phyloP scores from a whole-genome alignment of 2,329 filamentous ascomycete genomes.

The Aspergillus puulaauensis region DNA sequence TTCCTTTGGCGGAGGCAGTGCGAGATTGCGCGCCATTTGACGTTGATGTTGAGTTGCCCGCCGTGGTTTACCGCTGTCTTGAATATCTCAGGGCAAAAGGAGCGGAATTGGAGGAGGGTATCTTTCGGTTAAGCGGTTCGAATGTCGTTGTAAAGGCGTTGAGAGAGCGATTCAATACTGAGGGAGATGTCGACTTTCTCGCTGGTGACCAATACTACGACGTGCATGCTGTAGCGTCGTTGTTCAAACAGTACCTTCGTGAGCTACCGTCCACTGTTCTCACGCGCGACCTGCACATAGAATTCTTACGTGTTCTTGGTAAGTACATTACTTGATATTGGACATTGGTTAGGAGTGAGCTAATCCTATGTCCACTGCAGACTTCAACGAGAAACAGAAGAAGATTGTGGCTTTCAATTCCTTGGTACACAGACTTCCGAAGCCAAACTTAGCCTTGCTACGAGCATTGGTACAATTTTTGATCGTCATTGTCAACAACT shows the following conservation, averaged over 20 bases:
- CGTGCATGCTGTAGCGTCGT: conserved; percentile 90
- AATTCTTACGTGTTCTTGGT: conserved; percentile 79
- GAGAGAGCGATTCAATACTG: conserved; percentile 87
- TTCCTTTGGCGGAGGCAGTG: conserved; percentile 81
- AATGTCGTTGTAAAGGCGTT: conserved; percentile 90
- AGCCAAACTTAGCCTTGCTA: conserved; percentile 76
- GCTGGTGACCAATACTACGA: conserved; percentile 81
- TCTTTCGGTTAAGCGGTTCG: conserved; percentile 95
- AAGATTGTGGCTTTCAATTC: conserved; percentile 75
- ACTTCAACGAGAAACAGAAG: conserved; percentile 70
- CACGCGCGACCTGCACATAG: conserved; percentile 83
- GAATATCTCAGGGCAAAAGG: conserved; percentile 85
- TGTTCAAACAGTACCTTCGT: conserved; percentile 90
- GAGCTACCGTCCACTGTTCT: conserved; percentile 90
- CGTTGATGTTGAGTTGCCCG: conserved; percentile 73
- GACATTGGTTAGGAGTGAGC: neutral
- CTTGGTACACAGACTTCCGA: conserved; percentile 76
- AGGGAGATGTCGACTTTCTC: conserved; percentile 86
- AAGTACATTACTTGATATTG: conserved; percentile 25
- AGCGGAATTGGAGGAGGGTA: conserved; percentile 84
- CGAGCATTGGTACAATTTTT: conserved; percentile 84
- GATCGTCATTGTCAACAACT: conserved; percentile 87
- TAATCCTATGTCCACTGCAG: conserved; percentile 38
- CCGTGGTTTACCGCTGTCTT: conserved; percentile 92
- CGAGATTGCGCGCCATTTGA: conserved; percentile 72